phyloP scores from a whole-genome alignment of 352 stramenopile genomes.

The Thraustotheca clavata region DNA sequence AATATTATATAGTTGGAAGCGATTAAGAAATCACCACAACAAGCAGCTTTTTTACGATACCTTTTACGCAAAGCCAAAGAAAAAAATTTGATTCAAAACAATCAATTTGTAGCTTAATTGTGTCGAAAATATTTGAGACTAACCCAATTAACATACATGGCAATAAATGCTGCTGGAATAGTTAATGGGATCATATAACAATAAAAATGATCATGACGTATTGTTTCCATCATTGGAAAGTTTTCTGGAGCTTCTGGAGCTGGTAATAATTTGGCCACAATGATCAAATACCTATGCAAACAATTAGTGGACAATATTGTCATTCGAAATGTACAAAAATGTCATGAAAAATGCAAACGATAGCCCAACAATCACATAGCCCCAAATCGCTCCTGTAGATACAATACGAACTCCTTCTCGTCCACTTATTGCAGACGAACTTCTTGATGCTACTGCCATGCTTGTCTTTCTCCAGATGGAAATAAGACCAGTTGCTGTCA shows the following conservation, averaged over 20 bases:
- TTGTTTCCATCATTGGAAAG: slow-evolving; percentile 27
- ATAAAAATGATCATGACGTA: slow-evolving; percentile 70
- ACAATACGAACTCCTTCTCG: slow-evolving; percentile 31
- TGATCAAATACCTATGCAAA: slow-evolving; percentile 51
- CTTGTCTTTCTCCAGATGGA: background rate
- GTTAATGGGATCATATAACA: slow-evolving; percentile 70
- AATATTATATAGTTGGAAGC: slow-evolving; percentile 36
- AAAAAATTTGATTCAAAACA: slow-evolving; percentile 26
- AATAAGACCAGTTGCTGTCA: no score
- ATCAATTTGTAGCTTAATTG: slow-evolving; percentile 32
- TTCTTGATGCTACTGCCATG: background rate
- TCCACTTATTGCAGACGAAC: background rate
- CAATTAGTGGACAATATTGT: background rate
- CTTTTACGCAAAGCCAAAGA: slow-evolving; percentile 50
- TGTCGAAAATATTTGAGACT: slow-evolving; percentile 83
- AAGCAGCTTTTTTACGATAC: slow-evolving; percentile 55
- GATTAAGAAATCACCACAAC: slow-evolving; percentile 45
- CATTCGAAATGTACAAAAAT: slow-evolving; percentile 38
- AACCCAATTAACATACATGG: slow-evolving; percentile 76
- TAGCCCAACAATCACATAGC: slow-evolving; percentile 58
- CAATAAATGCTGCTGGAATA: slow-evolving; percentile 64
- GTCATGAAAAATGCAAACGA: slow-evolving; percentile 42
- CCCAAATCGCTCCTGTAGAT: slow-evolving; percentile 69
- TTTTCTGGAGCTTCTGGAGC: slow-evolving; percentile 19
- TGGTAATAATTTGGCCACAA: slow-evolving; percentile 54